Base-by-base conservation (phyloP, 2,329 filamentous ascomycete species). In the Cladosporium sp. region DNA sequence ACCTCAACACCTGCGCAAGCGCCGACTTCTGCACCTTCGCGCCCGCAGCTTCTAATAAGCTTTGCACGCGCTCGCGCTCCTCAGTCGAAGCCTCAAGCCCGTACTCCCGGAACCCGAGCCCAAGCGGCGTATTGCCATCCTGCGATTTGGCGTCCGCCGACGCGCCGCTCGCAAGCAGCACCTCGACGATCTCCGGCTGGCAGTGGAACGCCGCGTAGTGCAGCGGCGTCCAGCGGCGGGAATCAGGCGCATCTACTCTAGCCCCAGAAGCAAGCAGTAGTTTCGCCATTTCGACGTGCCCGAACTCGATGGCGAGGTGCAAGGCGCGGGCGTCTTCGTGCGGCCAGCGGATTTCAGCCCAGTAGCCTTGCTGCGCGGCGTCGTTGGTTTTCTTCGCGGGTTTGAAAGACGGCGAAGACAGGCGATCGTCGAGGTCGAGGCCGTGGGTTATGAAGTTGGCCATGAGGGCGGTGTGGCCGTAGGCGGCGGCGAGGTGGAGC, bases 311-410 rank as follows among this genome's bases (percentile, higher is more conserved):
- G 10, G 69, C 69, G 1, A 70, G 59, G 43, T 70, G 67, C 28
- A 70, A 48, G 3, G 69, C 60, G 13, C 68, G 63, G 21, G 67
- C 62, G 18, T 68, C 69, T 8, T 65, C 36, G 49, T 70, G 67
- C 6, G 69, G 69, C 69, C 69, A 70, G 28, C 68, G 65, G 32
- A 70, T 67, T 39, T 70, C 69, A 2, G 66, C 65, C 61, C 68
- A 65, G 49, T 70, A 68, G 30, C 68, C 68, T 49, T 64, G 46
- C 28, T 57, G 26, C 5, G 68, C 69, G 6, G 65, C 64, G 14
- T 60, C 63, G 57, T 67, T 70, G 7, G 69, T 70, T 34, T 65
- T 64, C 36, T 66, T 68, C 6, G 63, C 60, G 0, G 69, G 69
- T n/a, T 70, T 70, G 62, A 70, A 69, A 18, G 65, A 64, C 5